phyloP scores from a whole-genome alignment of 768 basidiomycete genomes.

The Collybia sordida region DNA sequence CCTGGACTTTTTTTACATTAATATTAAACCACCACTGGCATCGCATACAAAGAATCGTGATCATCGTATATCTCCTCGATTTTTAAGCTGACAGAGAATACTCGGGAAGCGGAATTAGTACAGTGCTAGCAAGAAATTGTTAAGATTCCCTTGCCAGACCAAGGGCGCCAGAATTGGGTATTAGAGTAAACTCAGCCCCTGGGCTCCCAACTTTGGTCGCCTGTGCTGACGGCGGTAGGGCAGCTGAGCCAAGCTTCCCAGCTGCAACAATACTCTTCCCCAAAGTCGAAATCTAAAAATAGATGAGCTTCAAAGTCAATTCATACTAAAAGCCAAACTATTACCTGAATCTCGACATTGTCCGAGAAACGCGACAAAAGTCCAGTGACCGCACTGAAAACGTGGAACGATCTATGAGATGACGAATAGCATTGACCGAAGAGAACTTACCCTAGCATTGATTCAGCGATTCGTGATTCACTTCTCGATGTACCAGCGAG shows the following conservation, averaged over 20 bases:
- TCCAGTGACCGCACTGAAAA: slow-evolving; percentile 33
- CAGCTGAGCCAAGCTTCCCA: slow-evolving; percentile 52
- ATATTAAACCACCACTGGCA: too few relatives aligned
- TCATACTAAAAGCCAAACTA: background rate
- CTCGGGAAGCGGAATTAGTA: background rate
- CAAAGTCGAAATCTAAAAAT: slow-evolving; percentile 45
- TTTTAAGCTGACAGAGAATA: too few relatives aligned
- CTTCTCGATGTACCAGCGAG: slow-evolving; percentile 47
- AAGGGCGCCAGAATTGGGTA: slow-evolving; percentile 50
- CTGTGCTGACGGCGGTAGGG: slow-evolving; percentile 41
- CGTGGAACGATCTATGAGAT: too few relatives aligned
- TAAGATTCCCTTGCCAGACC: slow-evolving; percentile 29
- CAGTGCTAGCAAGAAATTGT: background rate
- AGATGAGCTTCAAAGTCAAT: background rate
- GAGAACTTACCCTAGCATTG: slow-evolving; percentile 37
- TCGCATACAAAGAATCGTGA: too few relatives aligned
- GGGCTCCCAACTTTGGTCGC: slow-evolving; percentile 40
- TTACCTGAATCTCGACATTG: slow-evolving; percentile 44
- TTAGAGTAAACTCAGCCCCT: slow-evolving; percentile 47
- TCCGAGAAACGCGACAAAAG: slow-evolving; percentile 36
- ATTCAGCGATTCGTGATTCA: slow-evolving; percentile 40
- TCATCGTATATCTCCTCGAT: too few relatives aligned
- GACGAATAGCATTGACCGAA: background rate
- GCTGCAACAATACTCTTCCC: slow-evolving; percentile 55
- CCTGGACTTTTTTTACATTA: background rate